Percentiles rank a stretch among this genome's conserved stretches.
Evolutionary conservation across 805 yeast species (phyloP).

Genomic region (Zygosaccharomyces bailii): DNA sequence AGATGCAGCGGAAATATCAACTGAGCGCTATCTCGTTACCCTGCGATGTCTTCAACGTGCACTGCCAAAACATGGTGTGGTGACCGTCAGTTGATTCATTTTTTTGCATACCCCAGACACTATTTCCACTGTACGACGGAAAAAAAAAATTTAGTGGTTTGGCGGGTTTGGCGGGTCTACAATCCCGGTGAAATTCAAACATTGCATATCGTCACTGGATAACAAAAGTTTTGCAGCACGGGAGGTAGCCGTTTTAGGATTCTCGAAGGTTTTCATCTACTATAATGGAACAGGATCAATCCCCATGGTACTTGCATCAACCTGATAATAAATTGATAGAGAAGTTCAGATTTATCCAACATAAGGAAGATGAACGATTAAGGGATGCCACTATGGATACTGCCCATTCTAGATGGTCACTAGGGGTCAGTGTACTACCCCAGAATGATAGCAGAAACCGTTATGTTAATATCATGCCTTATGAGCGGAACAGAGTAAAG

Average conservation of each 20-base stretch:
- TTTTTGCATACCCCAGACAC: neutral
- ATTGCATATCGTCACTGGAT: neutral
- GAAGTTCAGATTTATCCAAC: conserved; percentile 37
- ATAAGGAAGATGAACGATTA: conserved; percentile 38
- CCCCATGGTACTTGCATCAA: conserved; percentile 33
- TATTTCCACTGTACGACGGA: neutral
- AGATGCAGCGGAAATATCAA: neutral
- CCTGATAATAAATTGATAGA: conserved; percentile 22
- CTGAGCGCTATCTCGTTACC: neutral
- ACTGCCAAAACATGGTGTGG: neutral
- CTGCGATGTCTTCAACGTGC: neutral
- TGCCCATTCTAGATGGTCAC: conserved; percentile 29
- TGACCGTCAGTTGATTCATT: neutral
- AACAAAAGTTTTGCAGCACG: neutral
- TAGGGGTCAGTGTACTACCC: conserved; percentile 28
- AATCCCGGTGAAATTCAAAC: neutral
- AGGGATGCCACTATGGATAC: conserved; percentile 37
- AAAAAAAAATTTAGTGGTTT: neutral
- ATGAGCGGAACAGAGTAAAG: conserved; percentile 54
- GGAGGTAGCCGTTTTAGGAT: neutral
- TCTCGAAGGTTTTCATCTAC: conserved; percentile 1
- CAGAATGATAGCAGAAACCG: conserved; percentile 46
- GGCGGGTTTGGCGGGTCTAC: neutral
- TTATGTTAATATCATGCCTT: conserved; percentile 62
- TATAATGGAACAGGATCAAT: neutral